These are phyloP conservation scores for Quercus dentata DNA, from an alignment of 306 rosid species.

Conservation along the genomic window DNA sequence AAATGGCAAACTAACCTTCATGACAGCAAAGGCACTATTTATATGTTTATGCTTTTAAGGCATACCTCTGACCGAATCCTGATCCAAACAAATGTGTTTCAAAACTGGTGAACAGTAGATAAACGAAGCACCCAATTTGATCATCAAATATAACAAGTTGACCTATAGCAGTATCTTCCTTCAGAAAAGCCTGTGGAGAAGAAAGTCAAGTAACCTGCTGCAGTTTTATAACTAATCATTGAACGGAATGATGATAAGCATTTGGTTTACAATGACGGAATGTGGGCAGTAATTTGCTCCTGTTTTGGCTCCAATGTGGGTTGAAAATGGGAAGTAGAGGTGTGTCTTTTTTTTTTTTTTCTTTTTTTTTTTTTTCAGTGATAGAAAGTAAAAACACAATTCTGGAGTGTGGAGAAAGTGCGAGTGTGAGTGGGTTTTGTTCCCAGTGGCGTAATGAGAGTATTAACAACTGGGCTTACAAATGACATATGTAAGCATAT, in stretches of 20 bases:
- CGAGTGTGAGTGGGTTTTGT: no score
- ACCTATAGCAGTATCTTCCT: slow-evolving; percentile 97
- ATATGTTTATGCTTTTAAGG: slow-evolving; percentile 90
- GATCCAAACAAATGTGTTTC: slow-evolving; percentile 97
- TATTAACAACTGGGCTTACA: no score
- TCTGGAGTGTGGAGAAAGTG: no score
- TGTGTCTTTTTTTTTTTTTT: not conserved
- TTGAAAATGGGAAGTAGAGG: not conserved
- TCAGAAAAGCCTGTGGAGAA: slow-evolving; percentile 96
- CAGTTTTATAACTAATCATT: slow-evolving; percentile 69
- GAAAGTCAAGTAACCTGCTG: slow-evolving; percentile 92
- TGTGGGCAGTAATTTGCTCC: not conserved
- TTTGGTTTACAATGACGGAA: not conserved
- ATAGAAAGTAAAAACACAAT: no score
- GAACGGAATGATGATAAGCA: not conserved
- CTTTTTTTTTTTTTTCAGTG: not conserved
- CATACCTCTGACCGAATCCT: slow-evolving; percentile 97
- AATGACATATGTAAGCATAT: no score
- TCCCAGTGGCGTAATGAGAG: no score
- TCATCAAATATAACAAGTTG: slow-evolving; percentile 97
- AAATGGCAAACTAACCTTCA: slow-evolving; percentile 84
- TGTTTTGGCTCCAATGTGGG: not conserved
- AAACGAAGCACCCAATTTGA: slow-evolving; percentile 91
- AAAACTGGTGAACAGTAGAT: slow-evolving; percentile 97
- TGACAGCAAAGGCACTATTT: slow-evolving; percentile 61